Base-by-base conservation (phyloP, 768 basidiomycete genomes). In the Pisolithus orientalis region DNA sequence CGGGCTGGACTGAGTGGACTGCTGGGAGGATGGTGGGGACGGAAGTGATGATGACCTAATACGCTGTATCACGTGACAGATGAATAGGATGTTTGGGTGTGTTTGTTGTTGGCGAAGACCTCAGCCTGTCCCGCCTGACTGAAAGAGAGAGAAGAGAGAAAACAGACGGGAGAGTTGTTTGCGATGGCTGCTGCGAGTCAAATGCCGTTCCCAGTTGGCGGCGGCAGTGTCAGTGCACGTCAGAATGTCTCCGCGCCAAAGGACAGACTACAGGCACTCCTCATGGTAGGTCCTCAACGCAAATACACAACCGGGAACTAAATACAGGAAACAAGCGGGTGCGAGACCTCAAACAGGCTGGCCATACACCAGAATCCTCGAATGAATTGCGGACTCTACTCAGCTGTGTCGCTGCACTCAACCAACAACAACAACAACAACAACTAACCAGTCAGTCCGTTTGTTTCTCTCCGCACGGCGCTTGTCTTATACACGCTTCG, bases 21-120 rank as follows among this genome's bases (percentile, higher is more conserved):
- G 51, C 70, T 92, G 27, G 89, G 89, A 25, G 89, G 87, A 4
- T 92, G 90, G 90, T 91, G 89, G 90, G 86, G 87, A 1, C 56
- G 65, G 46, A 59, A 45, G 49, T 71, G 54, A 50, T 47, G 21
- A 32, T 27, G 29, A 54, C 53, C 34, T 54, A 47, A 43, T 16
- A 34, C 32, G 5, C 6, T 40, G 17, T 40, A 40, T 21, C 13
- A 14, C 27, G n/a, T 45, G 21, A 45, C 6, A 14, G 13, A 44
- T 28, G 25, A 28, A 17, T 45, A 28, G 6, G 16, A 16, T 24
- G 24, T 34, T 34, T 34, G 32, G 11, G 5, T 11, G 32, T 34
- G 32, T 34, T 34, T 34, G 32, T 47, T n/a, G n/a, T n/a, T n/a
- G n/a, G n/a, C n/a, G n/a, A n/a, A n/a, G n/a, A n/a, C n/a, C 21